Evolutionary conservation across 129 eudicot genomes (phyloP), one percentile per base, ranked within the genome.

Genomic region (Tanacetum coccineum): DNA sequence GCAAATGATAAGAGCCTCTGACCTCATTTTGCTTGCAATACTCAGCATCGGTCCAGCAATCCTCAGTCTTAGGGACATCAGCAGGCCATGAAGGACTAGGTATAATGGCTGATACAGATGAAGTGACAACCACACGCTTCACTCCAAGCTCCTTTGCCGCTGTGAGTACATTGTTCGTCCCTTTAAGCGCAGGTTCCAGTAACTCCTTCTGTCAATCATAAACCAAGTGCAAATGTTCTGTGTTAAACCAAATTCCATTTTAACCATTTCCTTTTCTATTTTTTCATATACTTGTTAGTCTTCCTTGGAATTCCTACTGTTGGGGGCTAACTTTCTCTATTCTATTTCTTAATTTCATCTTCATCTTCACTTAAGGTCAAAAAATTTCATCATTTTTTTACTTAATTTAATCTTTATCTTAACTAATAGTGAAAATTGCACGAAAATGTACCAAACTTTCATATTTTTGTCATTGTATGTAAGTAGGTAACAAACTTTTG

Each of bases 41-140:
- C 21, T 88, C 98, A 8, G 56, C 82, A 81, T 93, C 98, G 18
- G 96, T 64, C 98, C 96, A 93, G 74, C 98, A 93, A 39, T 88
- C 86, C 78, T 93, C 98, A 42, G 47, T 80, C 81, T 82, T 84
- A 13, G 86, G 81, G 18, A 73, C 78, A 62, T 86, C 89, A 28
- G 87, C 80, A 0, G 92, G 98, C 98, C 96, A 88, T 50, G 63
- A 55, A 60, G 81, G 95, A 77, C 92, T 93, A 20, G 96, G 98
- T 10, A 53, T 4, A 65, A 93, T 80, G 39, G 98, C 89, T 3
- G 96, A 84, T 68, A 86, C 21, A 39, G 96, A 93, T 30, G 98
- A 93, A 1, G 98, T 93, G n/a, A 93, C 82, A 42, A 93, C 98
- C 81, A 93, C 95, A 18, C 98, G 98, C 80, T 74, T 76, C 25